A percentile compares a stretch with the other conserved stretches of the same genome.
Evolutionary conservation across 495 filamentous ascomycete species (phyloP).

Genomic region (Mycothermus thermophilus): DNA sequence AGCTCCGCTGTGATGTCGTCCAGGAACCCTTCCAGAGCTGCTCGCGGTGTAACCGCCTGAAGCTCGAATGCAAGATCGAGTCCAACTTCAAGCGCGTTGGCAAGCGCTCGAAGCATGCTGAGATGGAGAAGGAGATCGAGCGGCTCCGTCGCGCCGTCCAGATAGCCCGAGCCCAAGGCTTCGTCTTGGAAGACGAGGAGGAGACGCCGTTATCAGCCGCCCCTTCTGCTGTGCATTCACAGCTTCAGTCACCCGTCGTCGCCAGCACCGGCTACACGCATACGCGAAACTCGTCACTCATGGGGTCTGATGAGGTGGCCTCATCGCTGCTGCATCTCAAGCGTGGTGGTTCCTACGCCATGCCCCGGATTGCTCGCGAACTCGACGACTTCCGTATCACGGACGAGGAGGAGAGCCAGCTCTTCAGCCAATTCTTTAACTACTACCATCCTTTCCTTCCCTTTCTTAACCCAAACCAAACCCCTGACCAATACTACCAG

Average conservation of each 20-base stretch:
- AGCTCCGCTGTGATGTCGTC: conserved; percentile 79
- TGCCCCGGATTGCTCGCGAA: conserved; percentile 37
- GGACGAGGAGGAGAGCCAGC: conserved; percentile 54
- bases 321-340: conserved; percentile 68
- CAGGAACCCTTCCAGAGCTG: conserved; percentile 75
- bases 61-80: conserved; percentile 82
- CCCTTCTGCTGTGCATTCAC: conserved; percentile 27
- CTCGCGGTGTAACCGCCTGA: conserved; percentile 70
- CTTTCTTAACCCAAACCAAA: conserved; percentile 56
- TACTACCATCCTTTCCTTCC: conserved; percentile 78
- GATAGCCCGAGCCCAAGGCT: conserved; percentile 36
- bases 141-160: conserved; percentile 34
- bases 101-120: conserved; percentile 79
- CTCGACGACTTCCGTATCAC: conserved; percentile 64
- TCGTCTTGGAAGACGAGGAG: conserved; percentile 36
- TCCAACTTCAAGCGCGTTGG: conserved; percentile 87
- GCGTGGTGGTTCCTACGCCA: conserved; percentile 39
- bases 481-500: conserved; percentile 62
- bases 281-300: conserved; percentile 43
- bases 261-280: conserved; percentile 44
- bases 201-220: conserved; percentile 8
- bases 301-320: conserved; percentile 76
- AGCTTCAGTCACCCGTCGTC: conserved; percentile 42
- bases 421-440: conserved; percentile 72
- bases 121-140: conserved; percentile 82